Evolutionary conservation across 2,329 filamentous ascomycete species (phyloP).

Genomic region (Colletotrichum sp.): DNA sequence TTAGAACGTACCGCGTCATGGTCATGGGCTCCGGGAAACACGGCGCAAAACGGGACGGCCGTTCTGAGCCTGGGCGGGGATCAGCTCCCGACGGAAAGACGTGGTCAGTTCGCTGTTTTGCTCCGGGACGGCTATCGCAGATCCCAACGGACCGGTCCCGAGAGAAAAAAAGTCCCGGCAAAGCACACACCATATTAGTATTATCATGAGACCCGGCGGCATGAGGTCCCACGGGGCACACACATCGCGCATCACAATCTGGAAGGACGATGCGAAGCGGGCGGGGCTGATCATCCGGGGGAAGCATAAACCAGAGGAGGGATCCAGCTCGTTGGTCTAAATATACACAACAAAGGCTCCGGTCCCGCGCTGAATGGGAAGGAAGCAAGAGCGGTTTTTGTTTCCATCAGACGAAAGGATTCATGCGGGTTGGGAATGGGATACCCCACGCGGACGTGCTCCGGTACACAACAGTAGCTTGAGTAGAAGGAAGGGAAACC

Average conservation of each 20-base stretch:
- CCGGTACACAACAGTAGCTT: background rate
- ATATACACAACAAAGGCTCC: background rate
- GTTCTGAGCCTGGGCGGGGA: background rate
- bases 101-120: background rate
- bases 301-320: background rate
- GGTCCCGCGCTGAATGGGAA: background rate
- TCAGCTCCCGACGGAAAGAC: background rate
- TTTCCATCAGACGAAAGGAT: background rate
- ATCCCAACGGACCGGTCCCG: background rate
- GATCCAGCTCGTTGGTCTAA: background rate
- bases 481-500: background rate
- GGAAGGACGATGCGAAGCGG: background rate
- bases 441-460: background rate
- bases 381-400: background rate
- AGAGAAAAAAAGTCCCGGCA: background rate
- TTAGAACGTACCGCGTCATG: background rate
- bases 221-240: background rate
- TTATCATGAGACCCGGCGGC: background rate
- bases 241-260: background rate
- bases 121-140: background rate
- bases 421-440: background rate
- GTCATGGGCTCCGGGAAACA: background rate
- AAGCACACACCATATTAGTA: background rate
- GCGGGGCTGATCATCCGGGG: background rate
- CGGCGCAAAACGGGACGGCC: background rate